Percentiles rank a stretch among this genome's conserved stretches.
These are phyloP conservation scores for Lasiosphaeriaceae sp. DNA, from an alignment of 495 filamentous ascomycete genomes.

Conservation along the genomic window DNA sequence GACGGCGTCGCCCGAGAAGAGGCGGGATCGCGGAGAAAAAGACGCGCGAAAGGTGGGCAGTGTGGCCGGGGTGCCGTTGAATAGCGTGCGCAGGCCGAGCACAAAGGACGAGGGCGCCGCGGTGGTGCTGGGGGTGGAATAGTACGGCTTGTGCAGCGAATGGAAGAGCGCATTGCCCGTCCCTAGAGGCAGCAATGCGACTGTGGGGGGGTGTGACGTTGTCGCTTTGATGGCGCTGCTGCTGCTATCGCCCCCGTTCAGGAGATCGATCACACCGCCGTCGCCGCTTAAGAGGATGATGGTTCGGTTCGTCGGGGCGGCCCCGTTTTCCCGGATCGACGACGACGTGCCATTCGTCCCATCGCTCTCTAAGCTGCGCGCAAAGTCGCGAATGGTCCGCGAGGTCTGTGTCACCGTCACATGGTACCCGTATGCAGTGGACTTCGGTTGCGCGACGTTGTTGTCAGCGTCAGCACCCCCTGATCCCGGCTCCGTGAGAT, in stretches of 20 bases:
- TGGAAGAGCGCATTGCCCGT: constrained; percentile 87
- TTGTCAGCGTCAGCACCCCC: neutral
- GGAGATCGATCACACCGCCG: constrained; percentile 72
- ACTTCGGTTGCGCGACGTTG: too few relatives aligned
- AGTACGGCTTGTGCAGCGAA: constrained; percentile 50
- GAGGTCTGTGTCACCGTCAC: constrained; percentile 56
- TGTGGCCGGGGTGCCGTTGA: constrained; percentile 43
- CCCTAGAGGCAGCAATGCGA: constrained; percentile 71
- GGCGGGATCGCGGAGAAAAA: constrained; percentile 64
- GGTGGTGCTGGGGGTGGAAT: neutral
- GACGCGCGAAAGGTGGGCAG: constrained; percentile 55
- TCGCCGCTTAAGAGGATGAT: constrained; percentile 81
- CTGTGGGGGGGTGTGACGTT: constrained; percentile 38
- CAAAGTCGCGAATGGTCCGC: constrained; percentile 59
- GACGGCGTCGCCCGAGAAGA: constrained; percentile 35
- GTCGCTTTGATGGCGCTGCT: neutral
- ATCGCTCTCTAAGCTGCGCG: constrained; percentile 41
- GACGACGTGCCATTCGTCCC: constrained; percentile 30
- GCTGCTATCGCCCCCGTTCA: constrained; percentile 51
- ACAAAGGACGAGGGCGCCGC: constrained; percentile 30
- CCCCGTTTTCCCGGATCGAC: constrained; percentile 18
- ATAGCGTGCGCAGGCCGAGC: constrained; percentile 53
- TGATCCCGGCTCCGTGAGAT: neutral
- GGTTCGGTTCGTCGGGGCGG: constrained; percentile 40
- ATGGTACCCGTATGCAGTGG: constrained; percentile 27